A percentile compares a stretch with the other conserved stretches of the same genome.
Conservation (phyloP, 164 flowering plant genomes). For the Dillenia suffruticosa region DNA sequence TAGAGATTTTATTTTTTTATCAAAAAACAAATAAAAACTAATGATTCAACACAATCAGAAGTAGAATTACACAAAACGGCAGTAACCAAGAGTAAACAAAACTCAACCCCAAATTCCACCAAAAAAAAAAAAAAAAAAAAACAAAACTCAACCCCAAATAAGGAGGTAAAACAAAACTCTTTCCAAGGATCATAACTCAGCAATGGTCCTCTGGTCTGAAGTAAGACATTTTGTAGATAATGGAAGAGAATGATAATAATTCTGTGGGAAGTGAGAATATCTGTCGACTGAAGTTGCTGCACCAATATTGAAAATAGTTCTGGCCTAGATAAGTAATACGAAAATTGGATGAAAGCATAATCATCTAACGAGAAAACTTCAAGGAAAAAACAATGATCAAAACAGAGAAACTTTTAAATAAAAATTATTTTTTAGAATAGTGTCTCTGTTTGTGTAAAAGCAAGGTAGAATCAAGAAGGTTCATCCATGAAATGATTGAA, state of each 20-base stretch:
- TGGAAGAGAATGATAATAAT: slow-evolving; percentile 81
- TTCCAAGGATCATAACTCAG: slow-evolving; percentile 61
- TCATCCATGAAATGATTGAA: no score
- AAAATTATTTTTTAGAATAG: background rate
- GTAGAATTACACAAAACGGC: no score
- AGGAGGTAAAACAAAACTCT: background rate
- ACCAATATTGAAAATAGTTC: slow-evolving; percentile 71
- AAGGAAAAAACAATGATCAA: background rate
- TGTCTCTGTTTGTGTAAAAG: no score
- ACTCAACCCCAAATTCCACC: no score
- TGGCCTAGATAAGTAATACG: slow-evolving; percentile 57
- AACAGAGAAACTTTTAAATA: background rate
- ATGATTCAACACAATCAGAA: no score
- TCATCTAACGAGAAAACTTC: background rate
- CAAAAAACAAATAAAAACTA: no score
- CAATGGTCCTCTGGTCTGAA: slow-evolving; percentile 71
- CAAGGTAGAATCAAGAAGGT: no score
- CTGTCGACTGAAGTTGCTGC: slow-evolving; percentile 81
- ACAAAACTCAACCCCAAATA: background rate
- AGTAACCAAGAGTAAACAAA: no score
- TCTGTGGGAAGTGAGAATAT: slow-evolving; percentile 76
- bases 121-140: background rate
- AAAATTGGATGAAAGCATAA: background rate
- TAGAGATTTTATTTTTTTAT: no score
- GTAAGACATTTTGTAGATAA: slow-evolving; percentile 89